Percentiles rank a stretch among this genome's conserved stretches.
Conservation (phyloP, 305 asterid genomes). For the Striga hermonthica region DNA sequence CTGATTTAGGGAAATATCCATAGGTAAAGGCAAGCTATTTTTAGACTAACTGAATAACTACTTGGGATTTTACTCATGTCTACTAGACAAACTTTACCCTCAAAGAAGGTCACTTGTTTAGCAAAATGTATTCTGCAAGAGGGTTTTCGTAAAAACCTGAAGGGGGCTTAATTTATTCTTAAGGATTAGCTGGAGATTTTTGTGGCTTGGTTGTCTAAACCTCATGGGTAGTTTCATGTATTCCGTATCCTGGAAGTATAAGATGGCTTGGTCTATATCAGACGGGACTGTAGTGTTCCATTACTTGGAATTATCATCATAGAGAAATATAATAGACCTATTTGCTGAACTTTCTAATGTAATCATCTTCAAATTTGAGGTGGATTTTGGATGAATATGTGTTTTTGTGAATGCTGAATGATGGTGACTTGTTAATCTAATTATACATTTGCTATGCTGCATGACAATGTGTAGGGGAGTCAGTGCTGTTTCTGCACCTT, state of each 20-base stretch:
- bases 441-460: constrained; percentile 24
- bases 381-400: not conserved
- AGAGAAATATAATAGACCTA: not conserved
- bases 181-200: not conserved
- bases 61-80: not conserved
- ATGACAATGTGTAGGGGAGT: constrained; percentile 68
- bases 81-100: not conserved
- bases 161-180: not conserved
- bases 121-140: not conserved
- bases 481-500: constrained; percentile 65
- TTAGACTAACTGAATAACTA: too few species aligned
- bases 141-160: not conserved
- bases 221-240: not conserved
- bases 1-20: not conserved
- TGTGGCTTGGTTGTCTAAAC: not conserved
- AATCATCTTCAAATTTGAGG: not conserved
- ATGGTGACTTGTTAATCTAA: constrained; percentile 5
- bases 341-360: not conserved
- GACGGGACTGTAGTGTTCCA: not conserved
- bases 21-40: too few species aligned
- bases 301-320: not conserved
- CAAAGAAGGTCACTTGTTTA: not conserved
- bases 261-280: not conserved
- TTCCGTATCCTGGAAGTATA: not conserved
- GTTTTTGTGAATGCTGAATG: not conserved